Conservation (phyloP, 164 flowering plant species). For the Nymphaea thermarum region DNA sequence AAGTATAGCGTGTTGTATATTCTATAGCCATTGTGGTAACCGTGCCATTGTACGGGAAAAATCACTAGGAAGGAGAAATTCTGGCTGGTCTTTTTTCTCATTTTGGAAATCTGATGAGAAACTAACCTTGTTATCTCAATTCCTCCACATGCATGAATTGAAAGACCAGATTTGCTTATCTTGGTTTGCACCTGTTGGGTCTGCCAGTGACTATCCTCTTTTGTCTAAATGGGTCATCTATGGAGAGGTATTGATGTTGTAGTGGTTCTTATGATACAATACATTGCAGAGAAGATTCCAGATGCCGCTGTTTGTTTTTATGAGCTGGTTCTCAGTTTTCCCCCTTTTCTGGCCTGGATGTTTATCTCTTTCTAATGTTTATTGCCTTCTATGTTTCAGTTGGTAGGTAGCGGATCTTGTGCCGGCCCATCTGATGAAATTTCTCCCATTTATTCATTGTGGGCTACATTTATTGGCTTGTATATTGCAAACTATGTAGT, state of each 20-base stretch:
- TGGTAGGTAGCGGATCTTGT: slow-evolving; percentile 68
- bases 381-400: slow-evolving; percentile 21
- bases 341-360: no score
- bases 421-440: slow-evolving; percentile 70
- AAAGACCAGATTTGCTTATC: slow-evolving; percentile 92
- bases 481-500: slow-evolving; percentile 98
- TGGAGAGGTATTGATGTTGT: slow-evolving; percentile 56
- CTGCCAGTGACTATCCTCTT: slow-evolving; percentile 95
- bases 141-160: slow-evolving; percentile 60
- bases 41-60: slow-evolving; percentile 55
- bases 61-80: slow-evolving; percentile 43
- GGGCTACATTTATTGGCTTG: slow-evolving; percentile 99
- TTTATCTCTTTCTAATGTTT: background rate
- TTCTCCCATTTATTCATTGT: slow-evolving; percentile 91
- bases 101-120: slow-evolving; percentile 66
- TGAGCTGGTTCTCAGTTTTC: no score
- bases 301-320: no score
- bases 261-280: no score
- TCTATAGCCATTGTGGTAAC: slow-evolving; percentile 97
- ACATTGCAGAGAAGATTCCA: no score
- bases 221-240: slow-evolving; percentile 98
- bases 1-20: slow-evolving; percentile 97
- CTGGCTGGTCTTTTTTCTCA: slow-evolving; percentile 44
- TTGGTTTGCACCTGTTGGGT: slow-evolving; percentile 99
- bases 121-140: slow-evolving; percentile 59